A percentile compares a stretch with the other conserved stretches of the same genome.
These are phyloP conservation scores for Coemansia umbellata DNA, from an alignment of 192 early-diverging fungal species.

Conservation along the genomic window DNA sequence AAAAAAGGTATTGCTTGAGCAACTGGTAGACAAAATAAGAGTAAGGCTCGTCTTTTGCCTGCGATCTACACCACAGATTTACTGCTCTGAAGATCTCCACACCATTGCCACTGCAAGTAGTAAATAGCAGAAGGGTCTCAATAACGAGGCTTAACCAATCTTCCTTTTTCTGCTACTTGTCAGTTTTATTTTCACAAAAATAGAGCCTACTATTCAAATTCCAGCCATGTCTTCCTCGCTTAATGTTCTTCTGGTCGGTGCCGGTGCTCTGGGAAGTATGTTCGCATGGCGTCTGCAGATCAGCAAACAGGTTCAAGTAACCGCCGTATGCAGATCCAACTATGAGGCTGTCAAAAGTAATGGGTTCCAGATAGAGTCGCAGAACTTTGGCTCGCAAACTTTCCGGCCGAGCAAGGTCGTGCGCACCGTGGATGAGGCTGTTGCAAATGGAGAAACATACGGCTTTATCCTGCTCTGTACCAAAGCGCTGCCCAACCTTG, in stretches of 20 bases:
- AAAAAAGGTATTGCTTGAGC: no score
- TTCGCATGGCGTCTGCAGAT: slow-evolving; percentile 62
- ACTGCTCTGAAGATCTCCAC: no score
- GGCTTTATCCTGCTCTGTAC: slow-evolving; percentile 63
- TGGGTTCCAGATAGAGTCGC: slow-evolving; percentile 58
- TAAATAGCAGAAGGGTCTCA: no score
- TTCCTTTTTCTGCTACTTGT: not conserved
- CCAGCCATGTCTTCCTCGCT: no score
- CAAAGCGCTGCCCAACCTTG: slow-evolving; percentile 64
- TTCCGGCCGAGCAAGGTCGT: slow-evolving; percentile 57
- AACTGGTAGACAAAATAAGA: no score
- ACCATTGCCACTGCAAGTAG: no score
- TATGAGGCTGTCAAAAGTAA: slow-evolving; percentile 51
- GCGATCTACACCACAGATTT: no score
- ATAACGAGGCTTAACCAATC: no score
- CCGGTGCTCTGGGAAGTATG: slow-evolving; percentile 66
- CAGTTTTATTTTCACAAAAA: not conserved
- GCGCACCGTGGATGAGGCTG: slow-evolving; percentile 42
- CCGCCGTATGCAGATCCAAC: slow-evolving; percentile 68
- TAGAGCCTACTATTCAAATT: not conserved
- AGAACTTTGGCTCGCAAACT: slow-evolving; percentile 52
- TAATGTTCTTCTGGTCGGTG: slow-evolving; percentile 55
- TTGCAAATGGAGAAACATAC: slow-evolving; percentile 41
- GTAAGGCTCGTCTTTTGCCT: no score
- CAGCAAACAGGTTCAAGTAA: slow-evolving; percentile 42